Conservation (phyloP, 192 early-diverging fungal genomes). For the Coemansia sp. region DNA sequence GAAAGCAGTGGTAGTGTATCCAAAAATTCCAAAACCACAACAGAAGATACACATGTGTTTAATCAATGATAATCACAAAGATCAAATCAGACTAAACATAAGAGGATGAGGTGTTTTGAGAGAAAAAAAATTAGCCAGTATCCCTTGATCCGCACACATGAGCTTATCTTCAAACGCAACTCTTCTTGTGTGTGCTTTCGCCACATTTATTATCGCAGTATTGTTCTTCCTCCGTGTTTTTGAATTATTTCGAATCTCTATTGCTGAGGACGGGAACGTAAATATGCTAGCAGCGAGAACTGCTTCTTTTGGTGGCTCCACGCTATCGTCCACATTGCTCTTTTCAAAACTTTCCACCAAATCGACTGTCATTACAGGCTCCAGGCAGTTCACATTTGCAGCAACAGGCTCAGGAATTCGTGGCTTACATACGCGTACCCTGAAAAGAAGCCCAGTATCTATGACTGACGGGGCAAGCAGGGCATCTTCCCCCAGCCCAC, state of each 20-base stretch:
- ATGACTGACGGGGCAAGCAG: neutral
- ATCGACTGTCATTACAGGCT: neutral
- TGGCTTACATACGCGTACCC: neutral
- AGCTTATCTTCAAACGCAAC: too few relatives aligned
- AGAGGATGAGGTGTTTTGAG: too few relatives aligned
- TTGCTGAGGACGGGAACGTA: neutral
- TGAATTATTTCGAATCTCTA: neutral
- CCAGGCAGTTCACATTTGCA: neutral
- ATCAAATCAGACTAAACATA: too few relatives aligned
- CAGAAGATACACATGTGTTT: too few relatives aligned
- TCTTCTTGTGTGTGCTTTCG: neutral
- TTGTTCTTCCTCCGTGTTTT: neutral
- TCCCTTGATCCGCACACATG: too few relatives aligned
- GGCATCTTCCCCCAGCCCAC: neutral
- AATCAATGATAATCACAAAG: too few relatives aligned
- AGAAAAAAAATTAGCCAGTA: too few relatives aligned
- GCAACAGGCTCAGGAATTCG: neutral
- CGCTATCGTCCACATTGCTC: neutral
- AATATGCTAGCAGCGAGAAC: conserved; percentile 3
- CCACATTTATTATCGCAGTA: too few relatives aligned
- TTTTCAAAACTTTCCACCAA: neutral
- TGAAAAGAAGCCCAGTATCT: neutral
- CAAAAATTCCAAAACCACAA: too few relatives aligned
- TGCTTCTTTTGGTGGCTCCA: neutral
- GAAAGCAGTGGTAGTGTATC: too few relatives aligned